Conservation (phyloP, 2,329 filamentous ascomycete genomes). For the Fusarium incarnatum region DNA sequence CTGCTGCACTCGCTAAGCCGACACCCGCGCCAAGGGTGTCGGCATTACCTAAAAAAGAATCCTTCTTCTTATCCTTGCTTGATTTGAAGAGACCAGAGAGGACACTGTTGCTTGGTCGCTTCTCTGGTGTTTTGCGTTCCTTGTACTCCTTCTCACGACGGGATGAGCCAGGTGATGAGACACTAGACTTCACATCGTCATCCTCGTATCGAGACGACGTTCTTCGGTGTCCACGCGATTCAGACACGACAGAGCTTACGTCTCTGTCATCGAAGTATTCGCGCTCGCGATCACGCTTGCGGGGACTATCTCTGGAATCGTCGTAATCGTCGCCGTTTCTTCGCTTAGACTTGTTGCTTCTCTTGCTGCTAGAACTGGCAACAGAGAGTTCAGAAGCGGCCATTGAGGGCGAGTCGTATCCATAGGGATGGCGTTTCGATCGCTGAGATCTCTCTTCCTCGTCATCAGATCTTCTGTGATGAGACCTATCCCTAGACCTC, state of each 20-base stretch:
- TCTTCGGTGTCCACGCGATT: conserved; percentile 50
- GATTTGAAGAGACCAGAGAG: conserved; percentile 64
- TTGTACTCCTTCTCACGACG: conserved; percentile 50
- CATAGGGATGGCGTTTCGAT: conserved; percentile 51
- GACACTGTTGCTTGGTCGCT: conserved; percentile 56
- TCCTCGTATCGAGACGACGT: conserved; percentile 56
- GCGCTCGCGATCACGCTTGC: conserved; percentile 50
- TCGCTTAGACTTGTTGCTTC: conserved; percentile 56
- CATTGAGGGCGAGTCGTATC: conserved; percentile 50
- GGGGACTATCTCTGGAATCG: conserved; percentile 53
- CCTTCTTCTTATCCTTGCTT: conserved; percentile 56
- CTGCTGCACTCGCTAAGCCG: conserved; percentile 68
- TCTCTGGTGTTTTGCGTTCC: conserved; percentile 51
- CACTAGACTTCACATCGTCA: conserved; percentile 60
- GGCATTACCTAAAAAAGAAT: conserved; percentile 80
- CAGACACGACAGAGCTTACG: conserved; percentile 63
- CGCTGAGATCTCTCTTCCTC: conserved; percentile 52
- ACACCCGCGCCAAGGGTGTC: conserved; percentile 76
- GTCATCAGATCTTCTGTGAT: conserved; percentile 45
- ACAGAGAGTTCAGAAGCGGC: conserved; percentile 54
- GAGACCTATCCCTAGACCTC: conserved; percentile 30
- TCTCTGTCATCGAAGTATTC: conserved; percentile 60
- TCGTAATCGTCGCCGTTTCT: conserved; percentile 53
- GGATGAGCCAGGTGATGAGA: conserved; percentile 53
- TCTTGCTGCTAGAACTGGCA: conserved; percentile 54